phyloP scores from a whole-genome alignment of 1,139 yeast species.

The Debaryomyces sp. region DNA sequence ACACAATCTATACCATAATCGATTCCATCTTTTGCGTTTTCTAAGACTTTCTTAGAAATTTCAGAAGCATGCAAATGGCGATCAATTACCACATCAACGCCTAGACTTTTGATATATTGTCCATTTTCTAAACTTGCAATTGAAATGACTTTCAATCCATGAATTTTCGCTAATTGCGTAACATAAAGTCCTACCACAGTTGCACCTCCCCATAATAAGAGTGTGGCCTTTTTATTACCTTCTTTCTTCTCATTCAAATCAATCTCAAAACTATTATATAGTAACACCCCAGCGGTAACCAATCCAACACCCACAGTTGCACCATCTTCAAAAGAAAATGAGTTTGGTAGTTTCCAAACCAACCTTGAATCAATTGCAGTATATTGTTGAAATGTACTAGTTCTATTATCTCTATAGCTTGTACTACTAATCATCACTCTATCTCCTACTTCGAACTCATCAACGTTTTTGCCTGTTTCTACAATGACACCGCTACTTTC shows the following conservation, averaged over 20 bases:
- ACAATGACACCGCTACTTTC: conserved; percentile 46
- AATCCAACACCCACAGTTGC: conserved; percentile 52
- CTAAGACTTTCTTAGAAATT: conserved; percentile 4
- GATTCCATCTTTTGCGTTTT: conserved; percentile 27
- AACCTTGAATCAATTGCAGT: conserved; percentile 47
- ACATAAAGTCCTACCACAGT: conserved; percentile 48
- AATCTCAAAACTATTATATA: conserved; percentile 33
- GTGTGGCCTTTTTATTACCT: conserved; percentile 16
- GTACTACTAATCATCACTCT: conserved; percentile 47
- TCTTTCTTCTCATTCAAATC: conserved; percentile 11
- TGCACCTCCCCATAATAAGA: conserved; percentile 53
- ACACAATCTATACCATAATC: conserved; percentile 47
- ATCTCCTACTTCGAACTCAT: conserved; percentile 29
- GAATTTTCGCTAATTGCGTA: conserved; percentile 43
- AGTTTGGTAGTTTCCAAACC: conserved; percentile 42
- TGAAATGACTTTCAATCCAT: conserved; percentile 42
- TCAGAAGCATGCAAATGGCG: conserved; percentile 26
- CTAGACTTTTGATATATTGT: conserved; percentile 32
- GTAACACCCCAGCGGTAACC: conserved; percentile 45
- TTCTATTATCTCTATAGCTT: conserved; percentile 47
- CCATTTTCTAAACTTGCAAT: conserved; percentile 39
- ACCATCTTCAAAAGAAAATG: conserved; percentile 36
- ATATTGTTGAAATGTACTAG: conserved; percentile 51
- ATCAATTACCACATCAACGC: conserved; percentile 45
- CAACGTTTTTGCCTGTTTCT: conserved; percentile 34